phyloP scores from a whole-genome alignment of 495 filamentous ascomycete species.

The Copromyces sp. region DNA sequence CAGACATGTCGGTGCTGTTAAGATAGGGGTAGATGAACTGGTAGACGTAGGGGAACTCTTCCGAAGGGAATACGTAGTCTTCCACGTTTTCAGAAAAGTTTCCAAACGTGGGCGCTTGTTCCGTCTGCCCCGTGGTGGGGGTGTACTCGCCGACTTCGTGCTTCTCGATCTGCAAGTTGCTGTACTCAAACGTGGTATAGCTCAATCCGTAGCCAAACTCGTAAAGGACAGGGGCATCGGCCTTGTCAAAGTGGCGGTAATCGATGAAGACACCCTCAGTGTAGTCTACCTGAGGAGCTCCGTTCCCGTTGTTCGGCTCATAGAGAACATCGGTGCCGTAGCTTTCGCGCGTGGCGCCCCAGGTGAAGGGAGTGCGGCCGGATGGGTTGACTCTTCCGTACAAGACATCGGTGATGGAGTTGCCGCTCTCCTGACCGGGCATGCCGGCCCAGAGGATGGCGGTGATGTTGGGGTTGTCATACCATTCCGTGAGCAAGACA shows the following conservation, averaged over 20 bases:
- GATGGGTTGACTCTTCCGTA: conserved; percentile 83
- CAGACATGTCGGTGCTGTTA: conserved; percentile 55
- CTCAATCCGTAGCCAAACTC: conserved; percentile 88
- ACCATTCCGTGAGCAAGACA: conserved; percentile 67
- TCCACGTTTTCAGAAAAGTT: conserved; percentile 49
- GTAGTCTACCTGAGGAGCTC: conserved; percentile 71
- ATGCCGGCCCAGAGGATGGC: conserved; percentile 91
- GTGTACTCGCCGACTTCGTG: conserved; percentile 43
- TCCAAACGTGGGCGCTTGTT: conserved; percentile 59
- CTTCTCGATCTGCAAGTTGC: conserved; percentile 55
- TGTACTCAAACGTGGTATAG: conserved; percentile 81
- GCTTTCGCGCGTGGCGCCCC: conserved; percentile 59
- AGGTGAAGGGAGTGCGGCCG: conserved; percentile 81
- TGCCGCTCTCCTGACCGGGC: conserved; percentile 86
- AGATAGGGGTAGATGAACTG: conserved; percentile 84
- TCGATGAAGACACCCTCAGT: conserved; percentile 86
- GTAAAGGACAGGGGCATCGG: conserved; percentile 63
- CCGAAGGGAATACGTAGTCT: conserved; percentile 67
- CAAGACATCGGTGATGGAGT: conserved; percentile 81
- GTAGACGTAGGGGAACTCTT: conserved; percentile 41
- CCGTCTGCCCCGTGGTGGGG: conserved; percentile 57
- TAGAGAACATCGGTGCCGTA: conserved; percentile 73
- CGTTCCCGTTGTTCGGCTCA: conserved; percentile 57
- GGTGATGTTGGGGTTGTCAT: conserved; percentile 81
- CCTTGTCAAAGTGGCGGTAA: conserved; percentile 82